Evolutionary conservation across 768 basidiomycete genomes (phyloP), one percentile per base, ranked within the genome.

Genomic region (Phylloporus arenicola): DNA sequence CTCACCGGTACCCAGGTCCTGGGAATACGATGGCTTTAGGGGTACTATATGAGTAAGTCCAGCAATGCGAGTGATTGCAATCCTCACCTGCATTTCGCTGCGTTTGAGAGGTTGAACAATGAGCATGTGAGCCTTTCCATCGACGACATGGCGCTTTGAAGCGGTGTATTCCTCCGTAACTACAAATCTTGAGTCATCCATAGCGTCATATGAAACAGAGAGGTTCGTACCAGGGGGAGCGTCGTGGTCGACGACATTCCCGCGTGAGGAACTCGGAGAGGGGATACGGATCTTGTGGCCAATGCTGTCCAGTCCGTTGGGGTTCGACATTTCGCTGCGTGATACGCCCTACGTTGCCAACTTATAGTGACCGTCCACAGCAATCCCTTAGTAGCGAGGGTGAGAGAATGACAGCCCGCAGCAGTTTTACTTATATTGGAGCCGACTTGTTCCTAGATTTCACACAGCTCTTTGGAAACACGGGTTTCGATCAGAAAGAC

Each of bases 51-150:
- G 45, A 64, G 50, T 14, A 24, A 40, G 25, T 39, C 14, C 45
- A 37, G 35, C 22, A 12, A 6, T 34, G 30, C 6, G 8, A 22
- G 3, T 5, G 37, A 19, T 16, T 19, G 24, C 4, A n/a, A 22
- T 19, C 59, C 74, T 39, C 35, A 83, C 87, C 83, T 92, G 90
- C 90, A 92, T 92, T 70, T 92, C 90, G 40, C 76, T 81, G 54
- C 81, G 78, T 72, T 83, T 88, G 70, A 92, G 71, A 1, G 91
- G 90, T 64, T 93, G 88, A n/a, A 93, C 90, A 49, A 72, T 74
- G 54, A 92, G 86, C 68, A 90, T 67, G 51, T 78, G 75, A 14
- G 64, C 53, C 49, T 68, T 70, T 2, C 51, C 53, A 7, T 59
- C 57, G 16, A 22, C 29, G 14, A 45, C 51, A 49, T 64, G 72